Base-by-base conservation (phyloP, 2,329 filamentous ascomycete genomes). In the Cytospora leucostoma region DNA sequence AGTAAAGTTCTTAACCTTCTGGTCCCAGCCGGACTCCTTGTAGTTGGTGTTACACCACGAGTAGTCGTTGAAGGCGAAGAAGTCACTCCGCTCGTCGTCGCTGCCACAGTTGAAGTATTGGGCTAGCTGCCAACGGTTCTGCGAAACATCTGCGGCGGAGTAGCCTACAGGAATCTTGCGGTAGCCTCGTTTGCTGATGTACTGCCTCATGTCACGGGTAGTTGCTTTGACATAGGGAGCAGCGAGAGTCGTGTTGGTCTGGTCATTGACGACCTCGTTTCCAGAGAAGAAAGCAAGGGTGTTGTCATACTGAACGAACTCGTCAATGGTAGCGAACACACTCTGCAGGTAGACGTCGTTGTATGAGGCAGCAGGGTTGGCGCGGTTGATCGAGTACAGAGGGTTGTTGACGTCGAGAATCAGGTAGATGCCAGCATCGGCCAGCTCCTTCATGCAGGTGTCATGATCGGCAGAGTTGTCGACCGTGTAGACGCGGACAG, bases 81-180 rank as follows among this genome's bases (percentile, higher is more conserved):
- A 94, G 77, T 97, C 93, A 70, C 88, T 91, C 70, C 93, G 89
- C 79, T 89, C 87, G 68, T 93, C 89, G 56, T 94, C 91, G 61
- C 85, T 80, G 66, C 93, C 93, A 74, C 93, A 97, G 85, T 97
- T 97, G 88, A 97, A 92, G 84, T 96, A 97, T 60, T 88, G 73
- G 55, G 93, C 93, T 75, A 92, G 92, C 79, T 97, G 86, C 79
- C 90, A 86, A 71, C 93, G 91, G 82, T 96, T 97, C 72, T 87
- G 83, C 65, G 90, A 83, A 62, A 97, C 90, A 78, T 97, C 93
- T 65, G 93, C 93, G 47, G 84, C 84, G 17, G 84, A 86, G 78
- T 93, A 93, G 40, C 90, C 90, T 61, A 93, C 88, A n/a, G 89
- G 90, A 53, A 92, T 80, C 61, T 80, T 74, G 70, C 89, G 86